phyloP scores from a whole-genome alignment of 2,329 filamentous ascomycete genomes.

The Pyrenophora teres region DNA sequence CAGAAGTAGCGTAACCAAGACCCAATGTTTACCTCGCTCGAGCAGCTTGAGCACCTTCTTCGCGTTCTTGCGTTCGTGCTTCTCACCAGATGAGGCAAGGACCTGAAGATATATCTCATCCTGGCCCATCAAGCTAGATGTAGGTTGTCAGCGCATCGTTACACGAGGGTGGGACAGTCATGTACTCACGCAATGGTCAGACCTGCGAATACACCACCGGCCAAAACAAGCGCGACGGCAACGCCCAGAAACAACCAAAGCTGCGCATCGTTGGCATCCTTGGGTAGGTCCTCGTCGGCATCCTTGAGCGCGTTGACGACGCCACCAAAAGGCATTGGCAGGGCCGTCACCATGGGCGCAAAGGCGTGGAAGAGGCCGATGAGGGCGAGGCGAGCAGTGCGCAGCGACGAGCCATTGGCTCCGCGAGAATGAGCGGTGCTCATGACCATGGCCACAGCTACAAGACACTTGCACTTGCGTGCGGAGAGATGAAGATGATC shows the following conservation, averaged over 20 bases:
- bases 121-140: conserved; percentile 64
- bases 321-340: conserved; percentile 37
- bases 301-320: conserved; percentile 22
- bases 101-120: conserved; percentile 98
- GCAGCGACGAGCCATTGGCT: conserved; percentile 40
- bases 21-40: conserved; percentile 94
- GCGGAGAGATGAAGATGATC: conserved; percentile 17
- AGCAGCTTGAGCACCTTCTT: conserved; percentile 78
- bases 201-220: conserved; percentile 91
- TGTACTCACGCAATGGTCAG: conserved; percentile 78
- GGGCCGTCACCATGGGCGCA: conserved; percentile 40
- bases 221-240: conserved; percentile 79
- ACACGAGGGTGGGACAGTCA: conserved; percentile 4
- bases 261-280: conserved; percentile 59
- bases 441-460: conserved; percentile 37
- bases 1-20: conserved; percentile 88
- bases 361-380: conserved; percentile 40
- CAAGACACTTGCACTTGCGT: conserved; percentile 18
- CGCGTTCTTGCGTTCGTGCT: conserved; percentile 84
- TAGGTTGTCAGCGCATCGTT: conserved; percentile 32
- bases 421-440: conserved; percentile 29
- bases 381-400: conserved; percentile 30
- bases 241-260: conserved; percentile 82
- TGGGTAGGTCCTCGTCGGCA: conserved; percentile 39
- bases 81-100: conserved; percentile 81